These are phyloP conservation scores for Trypanosoma conorhini DNA, from an alignment of 208 protist genomes.

Conservation along the genomic window DNA sequence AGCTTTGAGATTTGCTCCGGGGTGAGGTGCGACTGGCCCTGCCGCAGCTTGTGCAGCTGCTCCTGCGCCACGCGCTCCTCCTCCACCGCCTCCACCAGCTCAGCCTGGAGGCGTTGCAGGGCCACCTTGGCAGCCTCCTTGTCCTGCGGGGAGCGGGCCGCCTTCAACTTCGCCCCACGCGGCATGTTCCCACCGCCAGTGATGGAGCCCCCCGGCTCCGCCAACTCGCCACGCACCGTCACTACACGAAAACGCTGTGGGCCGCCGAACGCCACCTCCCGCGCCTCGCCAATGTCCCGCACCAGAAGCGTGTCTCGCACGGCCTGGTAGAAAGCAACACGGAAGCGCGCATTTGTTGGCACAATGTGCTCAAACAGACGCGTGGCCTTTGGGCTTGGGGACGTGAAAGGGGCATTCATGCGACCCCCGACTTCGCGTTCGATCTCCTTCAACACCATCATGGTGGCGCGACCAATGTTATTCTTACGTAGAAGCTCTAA, in stretches of 20 bases:
- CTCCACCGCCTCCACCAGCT: conserved; percentile 72
- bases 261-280: conserved; percentile 81
- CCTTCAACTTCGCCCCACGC: conserved; percentile 86
- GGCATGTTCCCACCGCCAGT: conserved; percentile 95
- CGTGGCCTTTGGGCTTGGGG: conserved; percentile 58
- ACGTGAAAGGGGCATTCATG: conserved; percentile 47
- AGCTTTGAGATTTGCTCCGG: conserved; percentile 58
- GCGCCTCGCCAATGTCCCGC: conserved; percentile 87
- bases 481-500: conserved; percentile 93
- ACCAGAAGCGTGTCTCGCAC: conserved; percentile 98
- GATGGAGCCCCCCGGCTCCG: conserved; percentile 98
- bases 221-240: conserved; percentile 96
- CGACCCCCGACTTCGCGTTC: conserved; percentile 56
- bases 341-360: conserved; percentile 86
- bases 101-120: conserved; percentile 65
- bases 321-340: conserved; percentile 96
- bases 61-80: conserved; percentile 67
- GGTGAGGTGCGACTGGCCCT: conserved; percentile 51
- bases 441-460: conserved; percentile 97
- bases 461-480: conserved; percentile 96
- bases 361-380: conserved; percentile 96
- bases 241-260: conserved; percentile 94
- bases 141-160: conserved; percentile 71
- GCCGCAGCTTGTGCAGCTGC: conserved; percentile 64
- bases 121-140: conserved; percentile 75